These are phyloP conservation scores for Pleodorina starrii DNA, from an alignment of 139 green algal genomes.

Conservation along the genomic window DNA sequence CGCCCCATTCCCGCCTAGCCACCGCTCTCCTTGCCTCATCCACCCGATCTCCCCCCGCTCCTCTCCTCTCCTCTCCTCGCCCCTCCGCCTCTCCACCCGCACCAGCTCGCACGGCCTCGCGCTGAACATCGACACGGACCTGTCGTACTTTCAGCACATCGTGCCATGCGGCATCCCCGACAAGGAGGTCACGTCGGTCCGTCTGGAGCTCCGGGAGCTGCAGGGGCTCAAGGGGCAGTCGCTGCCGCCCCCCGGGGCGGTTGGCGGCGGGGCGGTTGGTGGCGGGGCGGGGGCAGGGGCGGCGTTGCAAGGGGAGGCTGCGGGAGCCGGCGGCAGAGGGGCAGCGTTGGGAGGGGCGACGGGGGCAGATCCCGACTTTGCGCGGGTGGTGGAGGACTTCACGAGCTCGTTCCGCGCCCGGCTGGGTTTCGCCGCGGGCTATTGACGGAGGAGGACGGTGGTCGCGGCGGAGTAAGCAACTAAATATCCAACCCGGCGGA, in stretches of 20 bases:
- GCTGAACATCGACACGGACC: conserved; percentile 88
- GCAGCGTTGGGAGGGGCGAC: not conserved
- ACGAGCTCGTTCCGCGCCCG: not conserved
- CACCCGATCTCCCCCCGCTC: too few relatives aligned
- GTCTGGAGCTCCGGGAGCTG: conserved; percentile 46
- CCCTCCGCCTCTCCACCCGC: too few relatives aligned
- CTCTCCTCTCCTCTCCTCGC: not conserved
- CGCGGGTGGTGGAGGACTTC: not conserved
- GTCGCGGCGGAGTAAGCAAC: too few relatives aligned
- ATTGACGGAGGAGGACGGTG: too few relatives aligned
- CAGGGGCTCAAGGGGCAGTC: not conserved
- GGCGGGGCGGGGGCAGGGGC: too few relatives aligned
- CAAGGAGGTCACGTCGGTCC: conserved; percentile 62
- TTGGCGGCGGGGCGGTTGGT: too few relatives aligned
- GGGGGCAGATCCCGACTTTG: not conserved
- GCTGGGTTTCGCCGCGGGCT: not conserved
- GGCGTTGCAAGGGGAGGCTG: not conserved
- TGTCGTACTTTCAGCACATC: conserved; percentile 85
- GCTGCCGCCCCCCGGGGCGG: too few relatives aligned
- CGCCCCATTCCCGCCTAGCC: too few relatives aligned
- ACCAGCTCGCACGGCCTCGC: conserved; percentile 90
- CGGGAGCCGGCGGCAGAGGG: not conserved
- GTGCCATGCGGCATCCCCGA: conserved; percentile 83
- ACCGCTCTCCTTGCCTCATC: too few relatives aligned
- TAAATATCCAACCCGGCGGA: too few relatives aligned